Base-by-base conservation (phyloP, 2,329 filamentous ascomycete genomes). In the Uncinocarpus reesii region DNA sequence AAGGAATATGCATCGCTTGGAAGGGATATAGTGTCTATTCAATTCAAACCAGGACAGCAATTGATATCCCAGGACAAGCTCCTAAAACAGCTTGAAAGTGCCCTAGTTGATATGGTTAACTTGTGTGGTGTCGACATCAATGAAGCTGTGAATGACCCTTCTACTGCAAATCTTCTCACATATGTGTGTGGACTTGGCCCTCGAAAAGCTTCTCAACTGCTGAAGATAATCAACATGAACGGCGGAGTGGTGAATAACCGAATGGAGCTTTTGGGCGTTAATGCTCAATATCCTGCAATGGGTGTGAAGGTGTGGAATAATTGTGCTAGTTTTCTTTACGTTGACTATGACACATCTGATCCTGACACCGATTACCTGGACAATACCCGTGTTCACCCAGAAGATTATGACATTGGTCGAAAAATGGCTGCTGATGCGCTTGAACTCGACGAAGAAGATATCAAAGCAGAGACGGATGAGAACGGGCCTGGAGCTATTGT, bases 401-500 rank as follows among this genome's bases (percentile, higher is more conserved):
- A 98, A 71, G 92, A 98, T 63, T 98, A 98, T 66, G 92, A 98
- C 57, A 82, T 98, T 53, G 92, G 88, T 42, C 86, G 90, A 57
- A 98, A 98, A 70, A 96, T 98, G 83, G 92, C 92, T 16, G 92
- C 92, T 2, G 92, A 98, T 72, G 92, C 92, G 13, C 74, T 98
- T 41, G 90, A 95, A 63, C 76, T 98, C 56, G 92, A 98, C 58
- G 92, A 98, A 68, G 92, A 98, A 70, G 92, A 98, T 60, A 87
- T 98, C 62, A 93, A 95, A 67, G 87, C 85, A 1, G 89, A 96
- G 68, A 84, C 84, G 4, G 86, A 94, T 55, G 87, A 95, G 60
- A 86, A 88, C 54, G 92, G 92, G 0, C 76, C 84, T 0, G 88
- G 86, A 13, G 92, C 90, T 6, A 89, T 96, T 56, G 86, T 98